Base-by-base conservation (phyloP, 306 rosid species). In the Fragaria vesca region DNA sequence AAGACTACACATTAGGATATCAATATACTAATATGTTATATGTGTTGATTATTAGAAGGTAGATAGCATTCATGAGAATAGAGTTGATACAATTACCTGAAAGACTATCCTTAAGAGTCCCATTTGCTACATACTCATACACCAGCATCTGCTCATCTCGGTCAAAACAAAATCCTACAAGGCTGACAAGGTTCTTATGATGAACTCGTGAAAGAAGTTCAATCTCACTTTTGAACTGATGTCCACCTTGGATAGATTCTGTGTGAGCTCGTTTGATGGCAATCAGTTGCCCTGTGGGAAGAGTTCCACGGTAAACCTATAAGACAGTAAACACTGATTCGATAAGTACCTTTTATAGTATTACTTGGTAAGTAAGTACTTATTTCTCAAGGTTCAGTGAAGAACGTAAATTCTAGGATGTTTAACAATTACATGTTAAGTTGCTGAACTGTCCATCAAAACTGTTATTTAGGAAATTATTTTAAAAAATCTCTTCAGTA, bases 141-240 rank as follows among this genome's bases (percentile, higher is more conserved):
- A 90, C 92, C 73, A 90, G 75, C 90, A 90, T 90, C 66, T 90
- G 94, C 87, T 88, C 94, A 26, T 83, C 90, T 68, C 76, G 87
- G 62, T 90, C 90, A 12, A 79, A 90, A 80, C 90, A 88, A 79
- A 90, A 90, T 43, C 94, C 94, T 16, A 86, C 70, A 54, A 90
- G 90, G 82, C 84, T 24, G 18, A 90, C 91, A 2, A 90, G 90
- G 78, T 90, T 88, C 81, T 84, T 90, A 40, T 88, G 94, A 80
- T 90, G 92, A 52, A 90, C 89, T 81, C 89, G 87, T 71, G 94
- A 90, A 63, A 90, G 87, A 76, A 88, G 91, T 81, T 88, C 94
- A 76, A 90, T 88, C 87, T 90, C 94, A 62, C 89, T 88, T 83
- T 88, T 90, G 71, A 90, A 90, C 87, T 90, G 85, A 60, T 72